Conservation (phyloP, 192 early-diverging fungal genomes). For the Oehlia diaphana region DNA sequence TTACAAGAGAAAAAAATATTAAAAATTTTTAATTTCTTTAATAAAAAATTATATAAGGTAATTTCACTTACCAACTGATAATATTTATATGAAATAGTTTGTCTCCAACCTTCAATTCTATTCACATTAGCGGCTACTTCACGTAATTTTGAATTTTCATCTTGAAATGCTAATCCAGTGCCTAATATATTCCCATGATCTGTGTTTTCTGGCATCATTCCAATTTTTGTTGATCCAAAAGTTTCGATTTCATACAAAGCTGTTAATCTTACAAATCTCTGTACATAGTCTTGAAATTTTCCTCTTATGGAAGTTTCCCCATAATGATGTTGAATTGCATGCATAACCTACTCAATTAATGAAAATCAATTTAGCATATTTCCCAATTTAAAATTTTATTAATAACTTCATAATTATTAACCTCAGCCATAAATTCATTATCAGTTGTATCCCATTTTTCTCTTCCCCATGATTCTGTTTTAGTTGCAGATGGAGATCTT, state of each 20-base stretch:
- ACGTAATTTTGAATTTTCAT: conserved; percentile 61
- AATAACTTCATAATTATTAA: conserved; percentile 25
- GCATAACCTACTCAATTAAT: conserved; percentile 54
- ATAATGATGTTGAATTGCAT: conserved; percentile 80
- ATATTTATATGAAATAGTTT: conserved; percentile 75
- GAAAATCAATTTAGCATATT: neutral
- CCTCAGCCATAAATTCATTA: conserved; percentile 60
- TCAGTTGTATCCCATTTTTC: conserved; percentile 49
- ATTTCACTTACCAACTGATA: conserved; percentile 51
- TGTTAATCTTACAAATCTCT: conserved; percentile 78
- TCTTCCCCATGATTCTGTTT: conserved; percentile 21
- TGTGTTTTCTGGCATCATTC: conserved; percentile 44
- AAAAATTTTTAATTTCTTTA: neutral
- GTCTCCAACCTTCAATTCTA: conserved; percentile 87
- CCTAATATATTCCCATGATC: conserved; percentile 58
- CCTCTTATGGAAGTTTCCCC: conserved; percentile 85
- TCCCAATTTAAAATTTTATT: conserved; percentile 6
- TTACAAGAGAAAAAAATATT: neutral
- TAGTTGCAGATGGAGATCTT: conserved; percentile 27
- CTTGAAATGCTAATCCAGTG: conserved; percentile 69
- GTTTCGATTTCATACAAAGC: conserved; percentile 75
- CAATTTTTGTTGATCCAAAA: conserved; percentile 62
- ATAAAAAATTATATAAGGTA: neutral
- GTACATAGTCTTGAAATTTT: conserved; percentile 85
- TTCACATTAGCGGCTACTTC: conserved; percentile 74